These are phyloP conservation scores for Gracilaria domingensis DNA, from an alignment of 23 red algal species.

Conservation along the genomic window DNA sequence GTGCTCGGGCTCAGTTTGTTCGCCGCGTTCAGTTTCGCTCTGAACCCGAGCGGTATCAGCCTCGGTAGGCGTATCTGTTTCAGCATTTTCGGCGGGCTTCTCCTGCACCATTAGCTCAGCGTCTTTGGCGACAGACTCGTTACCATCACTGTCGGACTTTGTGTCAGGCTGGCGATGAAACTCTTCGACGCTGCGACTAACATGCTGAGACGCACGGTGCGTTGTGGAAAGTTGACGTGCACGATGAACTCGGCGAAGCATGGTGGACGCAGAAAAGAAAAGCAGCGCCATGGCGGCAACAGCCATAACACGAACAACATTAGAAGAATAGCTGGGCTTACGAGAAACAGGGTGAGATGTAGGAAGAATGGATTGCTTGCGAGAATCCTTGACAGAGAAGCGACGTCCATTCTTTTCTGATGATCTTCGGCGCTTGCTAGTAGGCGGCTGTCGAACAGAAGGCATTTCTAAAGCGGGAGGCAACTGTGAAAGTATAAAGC, in stretches of 20 bases:
- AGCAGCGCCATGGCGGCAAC: slow-evolving; percentile 15
- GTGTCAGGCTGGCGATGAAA: too few species aligned
- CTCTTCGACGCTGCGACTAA: background rate
- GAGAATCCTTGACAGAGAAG: slow-evolving; percentile 42
- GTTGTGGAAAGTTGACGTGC: background rate
- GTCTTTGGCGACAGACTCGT: background rate
- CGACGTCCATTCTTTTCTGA: slow-evolving; percentile 57
- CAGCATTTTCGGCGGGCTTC: background rate
- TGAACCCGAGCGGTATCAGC: background rate
- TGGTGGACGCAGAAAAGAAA: background rate
- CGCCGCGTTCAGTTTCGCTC: background rate
- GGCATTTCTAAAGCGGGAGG: background rate
- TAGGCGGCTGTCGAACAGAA: slow-evolving; percentile 20
- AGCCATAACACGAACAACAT: slow-evolving; percentile 42
- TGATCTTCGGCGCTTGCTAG: slow-evolving; percentile 58
- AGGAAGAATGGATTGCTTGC: slow-evolving; percentile 55
- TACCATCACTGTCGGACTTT: background rate
- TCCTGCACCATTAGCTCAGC: background rate
- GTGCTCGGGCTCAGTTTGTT: background rate
- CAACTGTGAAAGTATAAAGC: background rate
- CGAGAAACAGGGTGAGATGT: slow-evolving; percentile 14
- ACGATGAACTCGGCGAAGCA: background rate
- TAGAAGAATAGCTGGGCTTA: slow-evolving; percentile 25
- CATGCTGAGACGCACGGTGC: too few species aligned
- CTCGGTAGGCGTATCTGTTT: background rate